These are phyloP conservation scores for Miscanthus lutarioriparius DNA, from an alignment of 176 grass and related monocot species.

Conservation along the genomic window DNA sequence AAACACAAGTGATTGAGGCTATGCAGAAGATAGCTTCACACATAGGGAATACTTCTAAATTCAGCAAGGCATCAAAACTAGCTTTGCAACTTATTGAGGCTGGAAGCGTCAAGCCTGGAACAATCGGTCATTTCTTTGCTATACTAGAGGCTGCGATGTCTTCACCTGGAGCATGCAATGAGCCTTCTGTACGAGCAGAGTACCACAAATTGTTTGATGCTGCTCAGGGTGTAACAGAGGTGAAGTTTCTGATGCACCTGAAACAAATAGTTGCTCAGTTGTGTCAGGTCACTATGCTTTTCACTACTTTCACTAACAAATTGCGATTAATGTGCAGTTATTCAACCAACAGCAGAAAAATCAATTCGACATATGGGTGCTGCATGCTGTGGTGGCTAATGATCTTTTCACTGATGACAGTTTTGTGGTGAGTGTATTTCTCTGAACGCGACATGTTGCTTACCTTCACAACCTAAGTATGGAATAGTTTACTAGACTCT, in stretches of 20 bases:
- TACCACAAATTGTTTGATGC: slow-evolving; percentile 68
- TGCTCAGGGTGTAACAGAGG: slow-evolving; percentile 66
- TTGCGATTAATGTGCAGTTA: slow-evolving; percentile 50
- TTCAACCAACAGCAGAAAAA: slow-evolving; percentile 77
- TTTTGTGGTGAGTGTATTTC: slow-evolving; percentile 78
- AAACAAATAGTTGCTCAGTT: slow-evolving; percentile 4
- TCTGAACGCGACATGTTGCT: neutral
- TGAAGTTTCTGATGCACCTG: slow-evolving; percentile 34
- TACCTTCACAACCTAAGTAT: neutral
- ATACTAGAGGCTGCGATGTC: slow-evolving; percentile 82
- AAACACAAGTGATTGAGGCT: slow-evolving; percentile 78
- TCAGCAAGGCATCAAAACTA: slow-evolving; percentile 90
- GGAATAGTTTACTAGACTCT: neutral
- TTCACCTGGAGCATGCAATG: slow-evolving; percentile 65
- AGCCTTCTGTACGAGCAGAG: slow-evolving; percentile 55
- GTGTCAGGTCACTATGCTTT: neutral
- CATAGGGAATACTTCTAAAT: slow-evolving; percentile 87
- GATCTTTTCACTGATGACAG: slow-evolving; percentile 97
- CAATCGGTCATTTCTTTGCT: slow-evolving; percentile 66
- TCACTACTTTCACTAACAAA: slow-evolving; percentile 12
- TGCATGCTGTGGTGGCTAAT: slow-evolving; percentile 89
- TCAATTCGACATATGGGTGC: slow-evolving; percentile 65
- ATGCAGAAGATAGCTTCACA: slow-evolving; percentile 95
- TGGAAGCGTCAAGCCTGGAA: slow-evolving; percentile 83
- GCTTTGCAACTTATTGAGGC: slow-evolving; percentile 79